Evolutionary conservation across 495 filamentous ascomycete species (phyloP).

Genomic region (Penicillium daleae): DNA sequence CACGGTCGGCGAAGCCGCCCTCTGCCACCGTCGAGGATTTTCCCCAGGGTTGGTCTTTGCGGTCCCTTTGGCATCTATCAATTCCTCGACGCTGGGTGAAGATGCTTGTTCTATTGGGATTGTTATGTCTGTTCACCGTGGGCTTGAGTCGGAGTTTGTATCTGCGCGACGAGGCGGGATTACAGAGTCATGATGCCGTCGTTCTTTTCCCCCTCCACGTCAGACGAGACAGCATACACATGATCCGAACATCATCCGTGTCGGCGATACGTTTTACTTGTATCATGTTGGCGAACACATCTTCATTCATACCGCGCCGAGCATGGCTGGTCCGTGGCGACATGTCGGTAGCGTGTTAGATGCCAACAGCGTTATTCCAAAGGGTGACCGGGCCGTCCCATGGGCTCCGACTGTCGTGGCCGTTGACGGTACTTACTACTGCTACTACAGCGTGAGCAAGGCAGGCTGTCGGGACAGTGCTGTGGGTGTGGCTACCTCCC

Average conservation of each 20-base stretch:
- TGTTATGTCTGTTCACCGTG: constrained; percentile 29
- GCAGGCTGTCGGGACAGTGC: constrained; percentile 70
- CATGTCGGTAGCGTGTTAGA: constrained; percentile 40
- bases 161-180: constrained; percentile 4
- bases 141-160: constrained; percentile 21
- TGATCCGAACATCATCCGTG: constrained; percentile 45
- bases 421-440: constrained; percentile 62
- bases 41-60: constrained; percentile 26
- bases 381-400: constrained; percentile 42
- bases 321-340: constrained; percentile 48
- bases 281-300: constrained; percentile 45
- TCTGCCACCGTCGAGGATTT: constrained; percentile 20
- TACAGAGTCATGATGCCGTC: constrained; percentile 16
- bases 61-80: constrained; percentile 23
- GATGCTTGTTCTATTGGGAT: constrained; percentile 29
- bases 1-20: constrained; percentile 27
- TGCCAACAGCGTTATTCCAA: constrained; percentile 44
- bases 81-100: constrained; percentile 33
- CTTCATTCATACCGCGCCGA: constrained; percentile 38
- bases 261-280: constrained; percentile 40
- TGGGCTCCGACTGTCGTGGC: constrained; percentile 67
- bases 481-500: constrained; percentile 70
- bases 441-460: constrained; percentile 72
- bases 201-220: constrained; percentile 34
- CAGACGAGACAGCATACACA: constrained; percentile 42